These are phyloP conservation scores for Fusarium nematophilum DNA, from an alignment of 2,329 filamentous ascomycete species.

Conservation along the genomic window DNA sequence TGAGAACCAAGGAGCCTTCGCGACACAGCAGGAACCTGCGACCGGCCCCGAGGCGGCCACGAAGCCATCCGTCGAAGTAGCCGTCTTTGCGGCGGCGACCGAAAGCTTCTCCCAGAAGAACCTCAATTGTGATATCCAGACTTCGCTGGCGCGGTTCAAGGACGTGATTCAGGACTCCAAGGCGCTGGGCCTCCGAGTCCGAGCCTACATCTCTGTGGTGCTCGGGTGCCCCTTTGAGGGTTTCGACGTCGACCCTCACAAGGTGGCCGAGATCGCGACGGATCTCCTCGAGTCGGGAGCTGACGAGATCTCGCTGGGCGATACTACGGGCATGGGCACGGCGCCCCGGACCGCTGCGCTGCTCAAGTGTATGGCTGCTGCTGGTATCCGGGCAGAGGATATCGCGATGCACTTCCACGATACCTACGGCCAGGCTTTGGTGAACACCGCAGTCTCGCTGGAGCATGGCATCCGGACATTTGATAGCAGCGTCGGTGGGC, in stretches of 20 bases:
- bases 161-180: conserved; percentile 78
- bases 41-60: conserved; percentile 51
- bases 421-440: conserved; percentile 86
- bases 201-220: conserved; percentile 84
- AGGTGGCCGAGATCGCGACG: conserved; percentile 73
- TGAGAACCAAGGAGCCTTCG: conserved; percentile 60
- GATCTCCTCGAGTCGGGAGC: conserved; percentile 86
- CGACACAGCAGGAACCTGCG: conserved; percentile 61
- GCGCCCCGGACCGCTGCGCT: conserved; percentile 75
- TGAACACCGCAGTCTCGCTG: conserved; percentile 81
- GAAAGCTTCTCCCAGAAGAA: conserved; percentile 85
- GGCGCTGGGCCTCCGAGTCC: conserved; percentile 72
- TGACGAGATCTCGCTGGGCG: conserved; percentile 89
- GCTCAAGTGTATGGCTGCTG: conserved; percentile 71
- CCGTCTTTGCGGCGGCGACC: conserved; percentile 85
- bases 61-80: conserved; percentile 72
- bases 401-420: conserved; percentile 90
- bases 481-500: conserved; percentile 81
- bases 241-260: conserved; percentile 70
- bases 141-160: conserved; percentile 76
- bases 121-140: conserved; percentile 82
- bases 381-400: conserved; percentile 75
- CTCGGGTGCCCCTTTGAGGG: conserved; percentile 83
- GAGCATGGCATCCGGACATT: conserved; percentile 83
- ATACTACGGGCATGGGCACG: conserved; percentile 92